A percentile compares a stretch with the other conserved stretches of the same genome.
These are phyloP conservation scores for Colletotrichum endophyticum DNA, from an alignment of 2,329 filamentous ascomycete species.

Conservation along the genomic window DNA sequence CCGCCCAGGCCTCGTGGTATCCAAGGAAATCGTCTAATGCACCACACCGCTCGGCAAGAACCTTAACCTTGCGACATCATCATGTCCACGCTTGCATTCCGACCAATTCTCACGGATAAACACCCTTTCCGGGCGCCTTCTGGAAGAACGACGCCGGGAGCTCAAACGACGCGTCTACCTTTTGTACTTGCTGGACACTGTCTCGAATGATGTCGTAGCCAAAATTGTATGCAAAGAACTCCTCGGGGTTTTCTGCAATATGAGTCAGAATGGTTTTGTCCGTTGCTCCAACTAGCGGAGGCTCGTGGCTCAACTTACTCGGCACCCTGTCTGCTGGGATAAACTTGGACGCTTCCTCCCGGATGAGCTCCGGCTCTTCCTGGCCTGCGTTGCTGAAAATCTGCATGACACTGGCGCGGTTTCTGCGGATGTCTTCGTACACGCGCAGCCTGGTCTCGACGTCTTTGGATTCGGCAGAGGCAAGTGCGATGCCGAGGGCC, in stretches of 20 bases:
- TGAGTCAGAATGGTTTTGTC: background rate
- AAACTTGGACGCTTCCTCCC: constrained; percentile 31
- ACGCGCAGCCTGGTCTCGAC: constrained; percentile 26
- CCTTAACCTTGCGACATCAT: background rate
- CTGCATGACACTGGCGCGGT: constrained; percentile 39
- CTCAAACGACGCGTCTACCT: constrained; percentile 19
- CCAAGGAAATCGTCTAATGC: background rate
- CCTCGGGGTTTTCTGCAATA: constrained; percentile 8
- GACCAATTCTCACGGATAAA: background rate
- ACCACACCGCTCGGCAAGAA: background rate
- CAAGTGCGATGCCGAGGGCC: constrained; percentile 33
- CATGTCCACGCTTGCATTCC: background rate
- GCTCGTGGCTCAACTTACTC: constrained; percentile 23
- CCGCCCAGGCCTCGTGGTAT: background rate
- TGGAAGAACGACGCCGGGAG: constrained; percentile 27
- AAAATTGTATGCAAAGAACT: constrained; percentile 23
- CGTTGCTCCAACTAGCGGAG: background rate
- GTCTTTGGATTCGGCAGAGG: constrained; percentile 23
- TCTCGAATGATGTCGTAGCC: constrained; percentile 25
- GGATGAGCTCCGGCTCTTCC: constrained; percentile 33
- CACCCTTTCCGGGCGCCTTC: background rate
- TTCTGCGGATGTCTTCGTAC: constrained; percentile 28
- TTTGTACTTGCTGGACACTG: constrained; percentile 22
- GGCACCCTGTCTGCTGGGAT: constrained; percentile 32
- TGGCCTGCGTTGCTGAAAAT: constrained; percentile 42